These are phyloP conservation scores for Cucurbitaria berberidis DNA, from an alignment of 2,329 filamentous ascomycete species.

Conservation along the genomic window DNA sequence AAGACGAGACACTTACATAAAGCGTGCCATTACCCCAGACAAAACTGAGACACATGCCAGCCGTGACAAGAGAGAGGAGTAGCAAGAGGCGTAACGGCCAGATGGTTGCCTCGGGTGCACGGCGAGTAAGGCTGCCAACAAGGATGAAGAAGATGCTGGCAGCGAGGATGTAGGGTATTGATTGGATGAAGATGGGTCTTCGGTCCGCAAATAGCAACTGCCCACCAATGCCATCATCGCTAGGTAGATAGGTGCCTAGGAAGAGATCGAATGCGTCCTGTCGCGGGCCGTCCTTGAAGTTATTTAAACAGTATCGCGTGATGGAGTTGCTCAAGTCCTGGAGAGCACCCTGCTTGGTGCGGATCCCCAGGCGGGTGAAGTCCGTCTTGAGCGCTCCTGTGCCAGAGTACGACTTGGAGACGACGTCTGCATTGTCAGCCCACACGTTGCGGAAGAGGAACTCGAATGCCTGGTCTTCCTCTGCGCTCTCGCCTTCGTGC, in stretches of 20 bases:
- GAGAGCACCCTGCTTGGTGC: slow-evolving; percentile 82
- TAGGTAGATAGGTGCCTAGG: slow-evolving; percentile 82
- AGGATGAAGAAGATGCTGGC: slow-evolving; percentile 85
- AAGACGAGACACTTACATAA: slow-evolving; percentile 71
- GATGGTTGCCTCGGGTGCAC: slow-evolving; percentile 74
- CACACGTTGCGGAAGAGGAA: slow-evolving; percentile 94
- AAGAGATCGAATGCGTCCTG: slow-evolving; percentile 97
- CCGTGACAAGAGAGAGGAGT: slow-evolving; percentile 75
- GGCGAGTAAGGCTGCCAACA: slow-evolving; percentile 74
- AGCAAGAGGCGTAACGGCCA: slow-evolving; percentile 84
- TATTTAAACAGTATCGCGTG: slow-evolving; percentile 90
- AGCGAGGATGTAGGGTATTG: slow-evolving; percentile 88
- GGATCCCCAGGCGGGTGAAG: slow-evolving; percentile 89
- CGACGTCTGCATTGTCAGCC: slow-evolving; percentile 97
- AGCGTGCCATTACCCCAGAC: slow-evolving; percentile 86
- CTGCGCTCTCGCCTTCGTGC: slow-evolving; percentile 75
- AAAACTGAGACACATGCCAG: slow-evolving; percentile 76
- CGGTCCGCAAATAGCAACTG: slow-evolving; percentile 81
- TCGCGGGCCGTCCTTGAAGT: slow-evolving; percentile 89
- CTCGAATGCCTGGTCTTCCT: slow-evolving; percentile 83
- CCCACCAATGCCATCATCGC: slow-evolving; percentile 71
- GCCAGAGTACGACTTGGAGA: slow-evolving; percentile 90
- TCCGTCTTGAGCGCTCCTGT: slow-evolving; percentile 98
- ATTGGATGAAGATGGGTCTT: slow-evolving; percentile 84
- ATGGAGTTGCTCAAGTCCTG: slow-evolving; percentile 88